Conservation (phyloP, 1,139 yeast species). For the Debaryomyces subglobosus region DNA sequence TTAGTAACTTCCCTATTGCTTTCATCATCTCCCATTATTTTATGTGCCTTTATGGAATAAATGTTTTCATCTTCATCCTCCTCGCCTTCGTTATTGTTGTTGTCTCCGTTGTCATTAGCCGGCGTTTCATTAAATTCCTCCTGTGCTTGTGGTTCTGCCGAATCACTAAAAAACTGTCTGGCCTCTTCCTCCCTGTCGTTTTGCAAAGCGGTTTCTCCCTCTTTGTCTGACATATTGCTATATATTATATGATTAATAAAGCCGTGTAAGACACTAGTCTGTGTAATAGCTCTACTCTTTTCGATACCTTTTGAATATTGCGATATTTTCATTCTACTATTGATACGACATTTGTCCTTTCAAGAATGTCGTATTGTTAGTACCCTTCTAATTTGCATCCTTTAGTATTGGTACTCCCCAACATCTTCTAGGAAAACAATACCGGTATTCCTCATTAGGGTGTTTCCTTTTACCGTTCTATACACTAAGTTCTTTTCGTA, state of each 20-base stretch:
- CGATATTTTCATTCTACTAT: neutral
- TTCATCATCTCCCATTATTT: constrained; percentile 19
- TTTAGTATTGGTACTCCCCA: neutral
- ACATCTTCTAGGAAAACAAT: no score
- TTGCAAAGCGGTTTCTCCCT: constrained; percentile 1
- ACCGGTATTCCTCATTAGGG: no score
- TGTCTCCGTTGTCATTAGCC: constrained; percentile 14
- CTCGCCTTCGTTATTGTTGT: constrained; percentile 13
- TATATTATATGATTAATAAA: neutral
- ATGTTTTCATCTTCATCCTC: constrained; percentile 19
- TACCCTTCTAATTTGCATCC: neutral
- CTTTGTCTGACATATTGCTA: constrained; percentile 6
- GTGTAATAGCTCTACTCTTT: neutral
- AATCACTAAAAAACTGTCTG: constrained; percentile 5
- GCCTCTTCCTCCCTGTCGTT: constrained; percentile 1
- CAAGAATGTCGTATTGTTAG: neutral
- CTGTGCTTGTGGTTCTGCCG: constrained; percentile 5
- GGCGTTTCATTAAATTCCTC: constrained; percentile 4
- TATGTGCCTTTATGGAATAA: constrained; percentile 37
- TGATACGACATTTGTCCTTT: neutral
- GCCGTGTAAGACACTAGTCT: no score
- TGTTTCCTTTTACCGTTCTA: no score
- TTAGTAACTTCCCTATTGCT: constrained; percentile 33
- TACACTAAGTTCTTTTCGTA: neutral
- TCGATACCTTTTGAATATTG: neutral